A percentile compares a stretch with the other conserved stretches of the same genome.
These are phyloP conservation scores for Coemansia sp. DNA, from an alignment of 192 early-diverging fungal species.

Conservation along the genomic window DNA sequence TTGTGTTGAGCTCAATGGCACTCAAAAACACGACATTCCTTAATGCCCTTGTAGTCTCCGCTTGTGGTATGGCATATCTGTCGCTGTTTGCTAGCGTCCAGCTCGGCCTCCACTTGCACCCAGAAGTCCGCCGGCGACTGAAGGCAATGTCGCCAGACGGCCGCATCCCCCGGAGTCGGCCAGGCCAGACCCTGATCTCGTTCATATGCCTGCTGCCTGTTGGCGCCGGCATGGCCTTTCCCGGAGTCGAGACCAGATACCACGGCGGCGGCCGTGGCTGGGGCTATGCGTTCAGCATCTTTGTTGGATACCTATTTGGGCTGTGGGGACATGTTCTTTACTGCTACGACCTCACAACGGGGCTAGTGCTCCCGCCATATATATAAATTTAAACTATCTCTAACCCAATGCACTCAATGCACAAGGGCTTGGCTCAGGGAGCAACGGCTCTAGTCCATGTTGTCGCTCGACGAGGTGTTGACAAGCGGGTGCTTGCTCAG, in stretches of 20 bases:
- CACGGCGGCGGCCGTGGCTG: constrained; percentile 44
- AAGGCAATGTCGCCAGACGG: constrained; percentile 7
- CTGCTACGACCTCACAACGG: constrained; percentile 27
- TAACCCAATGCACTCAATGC: neutral
- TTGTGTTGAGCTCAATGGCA: neutral
- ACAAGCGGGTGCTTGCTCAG: constrained; percentile 69
- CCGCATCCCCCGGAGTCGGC: constrained; percentile 6
- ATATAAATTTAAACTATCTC: neutral
- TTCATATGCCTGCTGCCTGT: constrained; percentile 34
- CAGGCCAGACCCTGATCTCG: constrained; percentile 38
- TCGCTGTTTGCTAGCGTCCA: constrained; percentile 46
- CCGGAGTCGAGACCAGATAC: constrained; percentile 29
- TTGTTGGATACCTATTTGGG: constrained; percentile 29
- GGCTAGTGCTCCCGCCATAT: constrained; percentile 16
- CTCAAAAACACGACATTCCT: neutral
- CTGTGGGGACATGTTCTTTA: constrained; percentile 41
- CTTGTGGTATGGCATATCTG: constrained; percentile 29
- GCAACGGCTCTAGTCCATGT: neutral
- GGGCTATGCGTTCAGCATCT: constrained; percentile 24
- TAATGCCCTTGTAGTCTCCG: constrained; percentile 14
- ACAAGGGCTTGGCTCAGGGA: neutral
- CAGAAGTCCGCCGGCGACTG: constrained; percentile 25
- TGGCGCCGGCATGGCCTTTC: constrained; percentile 37
- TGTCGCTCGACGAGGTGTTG: constrained; percentile 18
- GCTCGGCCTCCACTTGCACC: constrained; percentile 36